These are phyloP conservation scores for Diaporthe sp. DNA, from an alignment of 2,329 filamentous ascomycete genomes.

Conservation along the genomic window DNA sequence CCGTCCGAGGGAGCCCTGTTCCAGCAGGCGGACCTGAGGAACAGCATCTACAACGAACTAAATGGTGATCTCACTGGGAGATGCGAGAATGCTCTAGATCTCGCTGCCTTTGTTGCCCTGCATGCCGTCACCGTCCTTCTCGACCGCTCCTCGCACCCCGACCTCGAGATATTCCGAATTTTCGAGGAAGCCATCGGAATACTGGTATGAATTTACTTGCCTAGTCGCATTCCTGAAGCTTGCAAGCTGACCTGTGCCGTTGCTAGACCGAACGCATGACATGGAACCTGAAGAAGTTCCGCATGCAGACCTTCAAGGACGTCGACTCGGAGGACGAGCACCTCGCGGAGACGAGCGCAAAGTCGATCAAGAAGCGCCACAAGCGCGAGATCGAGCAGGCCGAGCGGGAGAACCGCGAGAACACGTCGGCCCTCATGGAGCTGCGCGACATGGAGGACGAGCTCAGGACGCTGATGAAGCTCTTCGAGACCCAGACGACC, in stretches of 20 bases:
- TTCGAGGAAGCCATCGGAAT: conserved; percentile 77
- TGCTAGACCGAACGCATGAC: conserved; percentile 73
- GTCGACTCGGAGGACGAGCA: conserved; percentile 54
- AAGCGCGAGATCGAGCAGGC: conserved; percentile 57
- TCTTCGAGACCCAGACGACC: conserved; percentile 70
- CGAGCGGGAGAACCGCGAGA: conserved; percentile 72
- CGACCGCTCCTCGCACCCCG: conserved; percentile 70
- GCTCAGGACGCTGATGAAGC: conserved; percentile 67
- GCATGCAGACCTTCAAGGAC: conserved; percentile 68
- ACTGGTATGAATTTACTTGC: conserved; percentile 57
- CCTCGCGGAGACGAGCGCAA: conserved; percentile 54
- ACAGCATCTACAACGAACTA: conserved; percentile 76
- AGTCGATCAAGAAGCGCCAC: conserved; percentile 60
- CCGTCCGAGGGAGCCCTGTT: conserved; percentile 69
- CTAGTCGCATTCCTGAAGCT: background rate
- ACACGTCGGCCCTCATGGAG: conserved; percentile 74
- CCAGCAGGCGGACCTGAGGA: conserved; percentile 72
- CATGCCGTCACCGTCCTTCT: conserved; percentile 75
- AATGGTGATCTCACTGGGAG: conserved; percentile 75
- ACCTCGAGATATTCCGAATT: conserved; percentile 74
- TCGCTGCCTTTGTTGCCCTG: conserved; percentile 73
- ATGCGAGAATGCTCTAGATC: conserved; percentile 73
- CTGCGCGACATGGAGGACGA: conserved; percentile 76
- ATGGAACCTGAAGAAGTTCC: conserved; percentile 72
- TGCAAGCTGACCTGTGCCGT: background rate